Evolutionary conservation across 2,329 filamentous ascomycete genomes (phyloP), one percentile per base, ranked within the genome.

Genomic region (Aspergillus caelatus): DNA sequence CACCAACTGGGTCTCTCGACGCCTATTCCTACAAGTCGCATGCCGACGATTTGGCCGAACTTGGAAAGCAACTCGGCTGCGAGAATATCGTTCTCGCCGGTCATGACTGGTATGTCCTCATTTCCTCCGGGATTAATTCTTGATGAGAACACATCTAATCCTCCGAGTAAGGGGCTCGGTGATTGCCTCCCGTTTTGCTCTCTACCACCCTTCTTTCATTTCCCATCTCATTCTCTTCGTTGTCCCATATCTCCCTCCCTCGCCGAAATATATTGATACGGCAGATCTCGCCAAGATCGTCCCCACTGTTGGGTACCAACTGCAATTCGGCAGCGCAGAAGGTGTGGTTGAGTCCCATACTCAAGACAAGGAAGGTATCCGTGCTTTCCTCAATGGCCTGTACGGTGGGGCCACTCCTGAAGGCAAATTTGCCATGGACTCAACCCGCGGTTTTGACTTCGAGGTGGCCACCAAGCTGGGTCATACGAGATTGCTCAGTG

Each of bases 1-100:
- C 60, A 14, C 60, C 60, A 32, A 61, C 39, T 41, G 55, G 21
- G 10, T 54, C 60, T n/a, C 30, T 62, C 26, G 26, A 36, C 12
- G 19, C 60, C 6, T 62, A 62, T 32, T 52, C 60, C 21, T 57
- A 26, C 43, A 58, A 62, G 26, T 62, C 60, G 6, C 60, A 62
- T 7, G 54, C 53, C 10, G 54, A 62, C 12, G 60, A 62, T 36
- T 53, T 62, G 28, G 30, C 32, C 46, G 45, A 58, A 14, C 46
- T 62, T 30, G 60, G 53, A 43, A 52, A 57, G 30, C 45, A 62
- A 21, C 60, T 62, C 23, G 55, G 55, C 36, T 53, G 60, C 55
- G 36, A 57, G 34, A 62, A 30, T 21, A 57, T 62, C 19, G 30
- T 62, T 48, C 39, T 58, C n/a, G 60, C 54, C 32, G 60, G 60